Evolutionary conservation across 768 basidiomycete genomes (phyloP), one percentile per base, ranked within the genome.

Genomic region (Steccherinum ochraceum): DNA sequence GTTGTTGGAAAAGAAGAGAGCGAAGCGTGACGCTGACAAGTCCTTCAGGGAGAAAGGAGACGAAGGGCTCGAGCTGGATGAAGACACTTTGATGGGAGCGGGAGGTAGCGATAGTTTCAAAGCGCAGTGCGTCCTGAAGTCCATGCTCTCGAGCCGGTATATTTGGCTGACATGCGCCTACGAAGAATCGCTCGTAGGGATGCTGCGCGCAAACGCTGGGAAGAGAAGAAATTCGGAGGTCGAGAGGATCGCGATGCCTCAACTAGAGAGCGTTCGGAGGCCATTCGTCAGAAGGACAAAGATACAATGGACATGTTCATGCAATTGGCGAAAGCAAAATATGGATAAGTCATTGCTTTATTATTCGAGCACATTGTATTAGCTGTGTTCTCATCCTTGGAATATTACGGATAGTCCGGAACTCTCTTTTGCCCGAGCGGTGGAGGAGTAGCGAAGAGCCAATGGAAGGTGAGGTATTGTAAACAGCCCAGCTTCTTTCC

Each of bases 271-370:
- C 78, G 86, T 50, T 73, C 77, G 0, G 72, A 60, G 20, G 82
- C 78, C 4, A 72, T 82, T 52, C 82, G 78, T 58, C 83, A 86
- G 61, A 93, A 89, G 62, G 93, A 96, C 60, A 84, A 83, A 64
- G 88, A 83, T 16, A 96, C 92, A 0, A 97, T 97, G 91, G 91
- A 91, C 51, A 94, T 93, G 92, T 93, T 96, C 67, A 89, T 89
- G 68, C 82, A 86, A 57, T 70, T 95, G 63, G 93, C 93, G n/a
- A 92, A 88, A 64, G 77, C 88, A 61, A 73, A 88, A 50, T 95
- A 89, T 58, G 92, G 91, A 24, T 91, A 66, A 77, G 35, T n/a
- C 35, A 11, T 39, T n/a, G 35, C 35, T 11, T 11, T n/a, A 11
- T 39, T 39, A 39, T n/a, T n/a, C n/a, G 35, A n/a, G n/a, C n/a